Evolutionary conservation across 352 stramenopile species (phyloP), one percentile per base, ranked within the genome.

Genomic region (Phytophthora rubi): DNA sequence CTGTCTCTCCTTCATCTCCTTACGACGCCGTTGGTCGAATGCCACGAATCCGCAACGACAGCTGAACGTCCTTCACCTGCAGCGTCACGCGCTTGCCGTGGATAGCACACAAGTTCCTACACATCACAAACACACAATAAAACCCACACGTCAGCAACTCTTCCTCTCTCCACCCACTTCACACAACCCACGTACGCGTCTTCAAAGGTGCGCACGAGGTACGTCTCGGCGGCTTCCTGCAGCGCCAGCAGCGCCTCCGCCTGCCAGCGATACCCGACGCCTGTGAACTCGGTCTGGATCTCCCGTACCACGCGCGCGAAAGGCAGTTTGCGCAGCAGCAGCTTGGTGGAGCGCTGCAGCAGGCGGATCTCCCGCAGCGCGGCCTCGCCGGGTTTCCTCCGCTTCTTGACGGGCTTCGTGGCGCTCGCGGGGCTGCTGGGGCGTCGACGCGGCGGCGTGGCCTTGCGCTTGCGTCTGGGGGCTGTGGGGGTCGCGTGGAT

Each of bases 121-220:
- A 47, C 35, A 44, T 26, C 0, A 62, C 12, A 26, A 21, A 64
- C 21, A 61, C 33, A 65, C 35, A 65, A 35, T n/a, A 30, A 30
- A 49, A 47, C 53, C 18, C 62, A 37, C 21, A 47, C 28, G 23
- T 16, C 8, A 18, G 16, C n/a, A 53, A 23, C 3, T 0, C 1
- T 26, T 8, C 7, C 3, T 55, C 8, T 15, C 33, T 5, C 0
- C 33, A 39, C 33, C 33, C 33, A 39, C 1, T 39, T 12, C 8
- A 39, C 21, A 58, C 18, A 58, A 6, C 52, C 9, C 28, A 92
- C 84, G 73, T 94, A 94, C 81, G 89, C 86, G 69, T 97, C 89
- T 81, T 99, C 96, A 82, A 99, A 99, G 56, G 98, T 84, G 53
- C 86, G 86, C 26, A 99, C 93, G 30, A 99, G 87, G 80, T 99